A percentile compares a stretch with the other conserved stretches of the same genome.
Evolutionary conservation across 2,329 filamentous ascomycete genomes (phyloP).

Genomic region (Periconia macrospinosa): DNA sequence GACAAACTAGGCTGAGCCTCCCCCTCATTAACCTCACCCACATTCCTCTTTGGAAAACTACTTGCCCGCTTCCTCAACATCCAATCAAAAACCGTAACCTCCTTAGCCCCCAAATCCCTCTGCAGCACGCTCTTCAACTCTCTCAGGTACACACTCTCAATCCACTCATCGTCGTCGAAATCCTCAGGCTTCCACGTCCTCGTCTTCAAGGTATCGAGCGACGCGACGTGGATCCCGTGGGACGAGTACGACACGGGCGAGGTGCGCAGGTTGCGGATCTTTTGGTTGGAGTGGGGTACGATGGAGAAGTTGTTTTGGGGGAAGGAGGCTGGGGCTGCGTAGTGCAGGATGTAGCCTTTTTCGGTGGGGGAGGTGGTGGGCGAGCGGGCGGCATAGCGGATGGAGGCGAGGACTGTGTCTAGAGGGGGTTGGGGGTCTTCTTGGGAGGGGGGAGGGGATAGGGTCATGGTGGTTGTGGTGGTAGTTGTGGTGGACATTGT

Average conservation of each 20-base stretch:
- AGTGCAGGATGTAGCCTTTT: slow-evolving; percentile 14
- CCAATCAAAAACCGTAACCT: slow-evolving; percentile 11
- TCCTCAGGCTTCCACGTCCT: background rate
- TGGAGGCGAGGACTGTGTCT: slow-evolving; percentile 3
- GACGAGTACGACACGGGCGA: background rate
- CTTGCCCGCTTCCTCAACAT: slow-evolving; percentile 12
- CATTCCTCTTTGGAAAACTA: slow-evolving; percentile 7
- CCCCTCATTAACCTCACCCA: slow-evolving; percentile 6
- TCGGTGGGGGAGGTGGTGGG: slow-evolving; percentile 1
- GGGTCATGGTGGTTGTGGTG: too few species aligned
- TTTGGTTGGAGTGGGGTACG: slow-evolving; percentile 8
- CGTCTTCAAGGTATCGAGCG: slow-evolving; percentile 2
- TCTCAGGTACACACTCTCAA: slow-evolving; percentile 8
- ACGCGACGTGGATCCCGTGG: slow-evolving; percentile 5
- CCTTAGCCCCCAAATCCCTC: slow-evolving; percentile 5
- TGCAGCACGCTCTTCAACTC: slow-evolving; percentile 7
- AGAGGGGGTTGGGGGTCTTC: too few species aligned
- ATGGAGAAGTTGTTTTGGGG: slow-evolving; percentile 13
- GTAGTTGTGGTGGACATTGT: too few species aligned
- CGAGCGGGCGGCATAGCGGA: slow-evolving; percentile 8
- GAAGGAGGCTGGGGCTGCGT: slow-evolving; percentile 7
- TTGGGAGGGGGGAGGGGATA: too few species aligned
- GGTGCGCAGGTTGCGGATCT: slow-evolving; percentile 12
- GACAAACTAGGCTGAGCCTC: slow-evolving; percentile 6
- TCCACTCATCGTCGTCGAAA: slow-evolving; percentile 11